phyloP scores from a whole-genome alignment of 78 protist species.

The Dictyostelium intermedium region DNA sequence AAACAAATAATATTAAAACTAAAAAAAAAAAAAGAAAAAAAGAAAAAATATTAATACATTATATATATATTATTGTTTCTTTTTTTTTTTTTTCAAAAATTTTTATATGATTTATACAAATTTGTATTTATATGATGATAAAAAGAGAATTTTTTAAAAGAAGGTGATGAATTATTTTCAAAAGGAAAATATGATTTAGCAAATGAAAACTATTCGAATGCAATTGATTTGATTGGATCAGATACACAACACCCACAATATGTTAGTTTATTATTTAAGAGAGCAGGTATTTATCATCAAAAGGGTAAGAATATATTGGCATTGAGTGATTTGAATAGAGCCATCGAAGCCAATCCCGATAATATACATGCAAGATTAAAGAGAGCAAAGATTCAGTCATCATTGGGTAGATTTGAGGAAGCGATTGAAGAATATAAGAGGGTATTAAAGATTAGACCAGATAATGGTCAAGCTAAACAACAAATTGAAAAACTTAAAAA shows the following conservation, averaged over 20 bases:
- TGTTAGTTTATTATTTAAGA: conserved; percentile 32
- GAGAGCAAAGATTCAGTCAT: conserved; percentile 56
- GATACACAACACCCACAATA: background rate
- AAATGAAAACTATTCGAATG: conserved; percentile 25
- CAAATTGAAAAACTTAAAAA: conserved; percentile 1
- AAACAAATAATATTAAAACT: no score
- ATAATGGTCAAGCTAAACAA: conserved; percentile 26
- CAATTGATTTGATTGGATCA: conserved; percentile 46
- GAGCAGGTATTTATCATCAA: conserved; percentile 61
- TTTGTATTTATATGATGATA: no score
- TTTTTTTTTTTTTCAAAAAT: no score
- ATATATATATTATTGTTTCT: no score
- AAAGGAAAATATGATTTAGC: conserved; percentile 52
- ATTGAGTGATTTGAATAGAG: conserved; percentile 58
- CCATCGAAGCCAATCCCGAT: conserved; percentile 55
- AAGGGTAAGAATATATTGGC: conserved; percentile 41
- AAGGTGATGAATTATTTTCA: conserved; percentile 55
- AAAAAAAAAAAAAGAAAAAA: no score
- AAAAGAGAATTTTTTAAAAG: conserved; percentile 47
- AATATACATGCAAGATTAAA: conserved; percentile 55
- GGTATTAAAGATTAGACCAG: conserved; percentile 39
- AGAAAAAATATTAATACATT: no score
- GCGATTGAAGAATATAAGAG: conserved; percentile 34
- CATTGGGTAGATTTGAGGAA: conserved; percentile 56
- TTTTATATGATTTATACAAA: no score